A percentile compares a stretch with the other conserved stretches of the same genome.
Conservation (phyloP, 495 filamentous ascomycete species). For the Aspergillus heteromorphus region DNA sequence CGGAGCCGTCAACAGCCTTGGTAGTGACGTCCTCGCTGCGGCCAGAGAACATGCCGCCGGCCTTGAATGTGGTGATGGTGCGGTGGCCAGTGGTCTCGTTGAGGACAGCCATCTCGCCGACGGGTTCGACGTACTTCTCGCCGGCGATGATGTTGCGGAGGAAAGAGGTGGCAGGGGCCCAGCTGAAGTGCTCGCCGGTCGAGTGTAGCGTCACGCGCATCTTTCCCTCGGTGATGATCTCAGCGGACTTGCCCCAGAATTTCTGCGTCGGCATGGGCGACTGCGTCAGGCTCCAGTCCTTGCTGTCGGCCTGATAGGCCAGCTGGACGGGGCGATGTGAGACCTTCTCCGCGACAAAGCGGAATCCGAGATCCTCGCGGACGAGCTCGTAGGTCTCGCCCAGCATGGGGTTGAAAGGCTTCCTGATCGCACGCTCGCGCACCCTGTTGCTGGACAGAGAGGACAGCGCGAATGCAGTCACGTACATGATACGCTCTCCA, state of each 20-base stretch:
- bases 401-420: slow-evolving; percentile 96
- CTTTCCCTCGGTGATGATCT: slow-evolving; percentile 86
- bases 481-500: slow-evolving; percentile 68
- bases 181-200: slow-evolving; percentile 73
- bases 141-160: slow-evolving; percentile 94
- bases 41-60: slow-evolving; percentile 93
- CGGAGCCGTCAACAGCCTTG: slow-evolving; percentile 60
- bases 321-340: slow-evolving; percentile 86
- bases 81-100: slow-evolving; percentile 79
- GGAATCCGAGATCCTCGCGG: slow-evolving; percentile 81
- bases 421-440: slow-evolving; percentile 87
- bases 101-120: slow-evolving; percentile 74
- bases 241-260: slow-evolving; percentile 96
- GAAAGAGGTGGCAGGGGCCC: slow-evolving; percentile 79
- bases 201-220: slow-evolving; percentile 67
- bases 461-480: slow-evolving; percentile 88
- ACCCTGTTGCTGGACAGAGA: slow-evolving; percentile 71
- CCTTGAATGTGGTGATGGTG: slow-evolving; percentile 78
- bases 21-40: slow-evolving; percentile 84
- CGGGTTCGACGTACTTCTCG: slow-evolving; percentile 96
- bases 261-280: slow-evolving; percentile 86
- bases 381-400: slow-evolving; percentile 95
- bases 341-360: slow-evolving; percentile 89
- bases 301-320: slow-evolving; percentile 85
- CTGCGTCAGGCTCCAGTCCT: slow-evolving; percentile 79